Base-by-base conservation (phyloP, 2,329 filamentous ascomycete genomes). In the Trichoderma arundinaceum region DNA sequence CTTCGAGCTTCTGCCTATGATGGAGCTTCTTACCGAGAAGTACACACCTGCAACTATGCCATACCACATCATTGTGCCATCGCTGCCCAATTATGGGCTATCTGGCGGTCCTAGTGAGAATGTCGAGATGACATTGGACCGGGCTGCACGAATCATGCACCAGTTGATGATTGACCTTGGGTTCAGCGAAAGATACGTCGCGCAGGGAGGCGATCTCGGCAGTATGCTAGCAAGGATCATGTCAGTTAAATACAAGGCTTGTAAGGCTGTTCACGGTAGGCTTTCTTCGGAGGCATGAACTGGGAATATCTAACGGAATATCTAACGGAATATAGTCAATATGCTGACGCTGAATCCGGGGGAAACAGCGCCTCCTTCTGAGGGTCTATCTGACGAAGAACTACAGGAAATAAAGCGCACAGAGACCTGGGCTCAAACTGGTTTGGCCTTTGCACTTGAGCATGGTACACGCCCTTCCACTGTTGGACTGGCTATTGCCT, bases 61-160 rank as follows among this genome's bases (percentile, higher is more conserved):
- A 0, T 88, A 84, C 71, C 85, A 88, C 68, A 72, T 88, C 46
- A 79, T 88, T 44, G 81, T 83, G 0, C 86, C 86, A 0, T 84
- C 22, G 4, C 22, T 28, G 22, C 22, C 22, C 4, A 4, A 28
- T 28, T 28, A 28, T 28, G 22, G 22, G 4, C 22, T 28, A 28
- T 28, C 22, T 28, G 22, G 22, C 4, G 22, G 22, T 28, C 22
- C 22, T 28, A 28, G 22, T 28, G 22, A 28, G 22, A 28, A 28
- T 28, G 22, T 28, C 2, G 22, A 28, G 22, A 28, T 56, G 53
- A 56, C 38, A 4, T 22, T 56, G 19, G 53, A 56, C 3, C 35
- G 7, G 38, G 53, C 53, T 56, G 53, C 53, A n/a, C 38, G 38
- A 32, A 56, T 56, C 19, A 56, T 56, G 53, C 53, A 56, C 35